A percentile compares a stretch with the other conserved stretches of the same genome.
Evolutionary conservation across 257 asterid genomes (phyloP).

Genomic region (Voacanga thouarsii): DNA sequence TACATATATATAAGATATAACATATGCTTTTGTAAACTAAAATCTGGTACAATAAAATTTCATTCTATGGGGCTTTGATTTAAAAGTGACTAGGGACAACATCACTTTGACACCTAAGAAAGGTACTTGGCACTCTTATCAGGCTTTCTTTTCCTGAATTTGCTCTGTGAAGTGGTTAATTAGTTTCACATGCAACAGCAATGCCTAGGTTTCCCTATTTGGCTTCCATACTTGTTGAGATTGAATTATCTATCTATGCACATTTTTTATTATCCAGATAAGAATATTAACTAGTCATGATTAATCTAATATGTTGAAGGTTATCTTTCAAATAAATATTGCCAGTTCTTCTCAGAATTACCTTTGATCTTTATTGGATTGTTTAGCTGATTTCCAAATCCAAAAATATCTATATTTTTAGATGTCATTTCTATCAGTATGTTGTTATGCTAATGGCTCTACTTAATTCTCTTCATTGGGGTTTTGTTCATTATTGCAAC

Average conservation of each 20-base stretch:
- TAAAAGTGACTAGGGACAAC: too few species aligned
- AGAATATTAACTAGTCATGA: neutral
- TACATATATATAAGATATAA: too few species aligned
- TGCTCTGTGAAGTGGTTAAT: neutral
- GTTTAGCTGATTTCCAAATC: neutral
- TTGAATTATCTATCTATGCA: too few species aligned
- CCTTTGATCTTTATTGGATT: neutral
- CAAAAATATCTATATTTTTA: too few species aligned
- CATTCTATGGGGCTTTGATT: neutral
- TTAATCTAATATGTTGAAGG: neutral
- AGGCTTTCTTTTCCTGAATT: neutral
- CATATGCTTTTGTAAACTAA: too few species aligned
- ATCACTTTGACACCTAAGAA: too few species aligned
- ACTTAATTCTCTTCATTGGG: constrained; percentile 9
- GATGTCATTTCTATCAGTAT: too few species aligned
- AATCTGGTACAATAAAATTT: neutral
- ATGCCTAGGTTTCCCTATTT: too few species aligned
- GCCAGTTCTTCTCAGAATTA: neutral
- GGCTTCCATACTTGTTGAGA: neutral
- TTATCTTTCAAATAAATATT: neutral
- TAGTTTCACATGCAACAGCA: too few species aligned
- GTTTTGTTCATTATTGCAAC: constrained; percentile 43
- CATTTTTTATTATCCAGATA: neutral
- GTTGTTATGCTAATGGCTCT: neutral
- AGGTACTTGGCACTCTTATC: neutral